These are phyloP conservation scores for Corymbia citriodora DNA, from an alignment of 441 rosid genomes.

Conservation along the genomic window DNA sequence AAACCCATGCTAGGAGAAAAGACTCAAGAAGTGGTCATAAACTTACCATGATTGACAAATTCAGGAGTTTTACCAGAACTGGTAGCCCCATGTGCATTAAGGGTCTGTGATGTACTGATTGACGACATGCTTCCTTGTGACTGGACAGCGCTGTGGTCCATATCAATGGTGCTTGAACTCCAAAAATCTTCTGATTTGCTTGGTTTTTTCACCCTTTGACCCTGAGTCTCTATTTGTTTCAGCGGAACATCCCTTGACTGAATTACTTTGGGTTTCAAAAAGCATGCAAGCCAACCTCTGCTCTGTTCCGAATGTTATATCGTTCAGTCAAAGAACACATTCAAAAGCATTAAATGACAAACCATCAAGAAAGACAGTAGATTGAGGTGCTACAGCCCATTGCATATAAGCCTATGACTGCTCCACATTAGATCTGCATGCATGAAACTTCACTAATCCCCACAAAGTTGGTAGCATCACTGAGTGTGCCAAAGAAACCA, in stretches of 20 bases:
- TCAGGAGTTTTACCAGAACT: conserved; percentile 17
- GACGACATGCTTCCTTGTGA: conserved; percentile 1
- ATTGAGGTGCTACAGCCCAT: not conserved
- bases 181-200: not conserved
- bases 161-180: not conserved
- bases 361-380: not conserved
- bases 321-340: not conserved
- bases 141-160: not conserved
- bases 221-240: not conserved
- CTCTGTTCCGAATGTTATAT: not conserved
- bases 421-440: not conserved
- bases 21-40: conserved; percentile 5
- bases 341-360: not conserved
- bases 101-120: not conserved
- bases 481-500: not conserved
- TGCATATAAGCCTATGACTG: not conserved
- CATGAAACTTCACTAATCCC: not conserved
- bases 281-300: not conserved
- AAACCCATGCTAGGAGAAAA: not conserved
- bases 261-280: not conserved
- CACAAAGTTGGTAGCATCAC: not conserved
- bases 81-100: conserved; percentile 16
- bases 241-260: not conserved
- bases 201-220: not conserved
- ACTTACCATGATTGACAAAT: conserved; percentile 81